Conservation (phyloP, 768 basidiomycete species). For the Tremella yokohamensis region DNA sequence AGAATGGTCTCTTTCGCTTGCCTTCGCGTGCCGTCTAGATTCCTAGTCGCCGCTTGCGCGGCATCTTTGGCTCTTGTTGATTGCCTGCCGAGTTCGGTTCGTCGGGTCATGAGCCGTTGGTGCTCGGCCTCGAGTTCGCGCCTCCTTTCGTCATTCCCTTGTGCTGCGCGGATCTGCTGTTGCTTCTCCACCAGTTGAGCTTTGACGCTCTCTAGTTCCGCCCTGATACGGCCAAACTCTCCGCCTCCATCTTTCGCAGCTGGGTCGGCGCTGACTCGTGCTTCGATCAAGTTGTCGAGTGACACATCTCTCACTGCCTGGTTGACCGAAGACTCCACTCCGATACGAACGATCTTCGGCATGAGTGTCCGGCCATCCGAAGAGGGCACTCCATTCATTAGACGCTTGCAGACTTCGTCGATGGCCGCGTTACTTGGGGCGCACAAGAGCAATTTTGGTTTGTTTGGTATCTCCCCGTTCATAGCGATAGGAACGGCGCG, state of each 20-base stretch:
- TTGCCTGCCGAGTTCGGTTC: constrained; percentile 63
- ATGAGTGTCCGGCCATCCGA: constrained; percentile 58
- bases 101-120: constrained; percentile 61
- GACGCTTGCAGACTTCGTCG: constrained; percentile 84
- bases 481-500: constrained; percentile 58
- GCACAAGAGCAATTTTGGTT: constrained; percentile 79
- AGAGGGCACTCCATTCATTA: constrained; percentile 72
- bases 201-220: constrained; percentile 70
- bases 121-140: constrained; percentile 69
- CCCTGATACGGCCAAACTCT: constrained; percentile 62
- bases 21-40: constrained; percentile 75
- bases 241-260: constrained; percentile 50
- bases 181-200: constrained; percentile 60
- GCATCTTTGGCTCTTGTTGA: constrained; percentile 77
- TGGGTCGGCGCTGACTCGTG: constrained; percentile 50
- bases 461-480: constrained; percentile 54
- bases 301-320: constrained; percentile 77
- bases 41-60: constrained; percentile 71
- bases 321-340: constrained; percentile 70
- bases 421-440: constrained; percentile 98
- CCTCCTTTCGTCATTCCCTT: constrained; percentile 60
- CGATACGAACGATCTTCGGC: constrained; percentile 86
- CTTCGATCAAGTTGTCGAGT: constrained; percentile 79
- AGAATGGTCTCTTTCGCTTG: constrained; percentile 72
- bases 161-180: constrained; percentile 59